phyloP scores from a whole-genome alignment of 805 yeast species.

The Monosporozyma siamensis region DNA sequence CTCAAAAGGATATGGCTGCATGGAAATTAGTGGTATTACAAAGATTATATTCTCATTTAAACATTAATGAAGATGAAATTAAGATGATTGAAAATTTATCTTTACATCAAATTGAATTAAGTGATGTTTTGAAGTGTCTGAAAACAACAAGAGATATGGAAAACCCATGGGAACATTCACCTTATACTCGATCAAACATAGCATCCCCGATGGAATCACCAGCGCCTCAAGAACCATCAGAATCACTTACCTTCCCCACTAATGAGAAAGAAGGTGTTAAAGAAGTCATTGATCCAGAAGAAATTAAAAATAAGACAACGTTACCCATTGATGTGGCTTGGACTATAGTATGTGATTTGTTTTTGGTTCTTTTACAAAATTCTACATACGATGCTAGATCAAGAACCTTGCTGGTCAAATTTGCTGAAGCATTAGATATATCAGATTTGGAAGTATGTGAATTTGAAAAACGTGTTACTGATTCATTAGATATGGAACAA shows the following conservation, averaged over 20 bases:
- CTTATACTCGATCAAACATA: slow-evolving; percentile 1
- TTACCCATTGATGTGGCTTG: slow-evolving; percentile 74
- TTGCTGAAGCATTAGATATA: slow-evolving; percentile 55
- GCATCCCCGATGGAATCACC: background rate
- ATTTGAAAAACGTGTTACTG: slow-evolving; percentile 85
- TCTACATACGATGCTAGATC: slow-evolving; percentile 87
- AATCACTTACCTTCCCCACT: background rate
- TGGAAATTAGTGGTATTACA: slow-evolving; percentile 74
- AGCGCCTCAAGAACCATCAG: background rate
- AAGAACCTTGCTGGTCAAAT: slow-evolving; percentile 60
- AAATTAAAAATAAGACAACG: slow-evolving; percentile 28
- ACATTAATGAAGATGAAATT: slow-evolving; percentile 65
- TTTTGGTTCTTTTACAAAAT: slow-evolving; percentile 68
- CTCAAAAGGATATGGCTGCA: slow-evolving; percentile 70
- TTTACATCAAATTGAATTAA: slow-evolving; percentile 68
- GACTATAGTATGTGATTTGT: slow-evolving; percentile 89
- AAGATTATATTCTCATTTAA: slow-evolving; percentile 71
- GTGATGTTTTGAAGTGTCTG: slow-evolving; percentile 60
- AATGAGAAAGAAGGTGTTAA: slow-evolving; percentile 1
- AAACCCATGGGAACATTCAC: slow-evolving; percentile 36
- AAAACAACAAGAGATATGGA: slow-evolving; percentile 40
- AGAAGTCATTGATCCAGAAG: slow-evolving; percentile 26
- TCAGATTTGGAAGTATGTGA: slow-evolving; percentile 64
- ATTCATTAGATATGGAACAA: slow-evolving; percentile 81
- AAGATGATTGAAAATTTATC: slow-evolving; percentile 81